A percentile compares a stretch with the other conserved stretches of the same genome.
phyloP scores from a whole-genome alignment of 192 early-diverging fungal genomes.

The Spinellus fusiger region DNA sequence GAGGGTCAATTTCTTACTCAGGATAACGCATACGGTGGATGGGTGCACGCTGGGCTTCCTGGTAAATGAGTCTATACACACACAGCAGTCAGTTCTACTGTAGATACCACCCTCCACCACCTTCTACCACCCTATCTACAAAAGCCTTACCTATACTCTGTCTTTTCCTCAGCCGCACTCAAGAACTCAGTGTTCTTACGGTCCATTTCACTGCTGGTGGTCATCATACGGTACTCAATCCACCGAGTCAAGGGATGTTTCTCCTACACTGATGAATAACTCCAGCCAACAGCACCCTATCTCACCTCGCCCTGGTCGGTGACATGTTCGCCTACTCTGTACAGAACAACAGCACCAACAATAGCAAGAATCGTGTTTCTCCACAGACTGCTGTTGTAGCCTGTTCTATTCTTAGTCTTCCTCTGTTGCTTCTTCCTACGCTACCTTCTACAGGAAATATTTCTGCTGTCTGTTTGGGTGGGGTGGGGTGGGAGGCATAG shows the following conservation, averaged over 20 bases:
- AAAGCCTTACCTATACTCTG: constrained; percentile 10
- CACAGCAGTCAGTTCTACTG: background rate
- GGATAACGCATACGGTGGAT: constrained; percentile 30
- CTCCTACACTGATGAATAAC: constrained; percentile 9
- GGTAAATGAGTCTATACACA: constrained; percentile 17
- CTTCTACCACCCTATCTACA: too few relatives aligned
- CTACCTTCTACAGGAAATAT: constrained; percentile 16
- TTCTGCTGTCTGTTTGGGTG: constrained; percentile 1
- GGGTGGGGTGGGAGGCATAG: constrained; percentile 3
- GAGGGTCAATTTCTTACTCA: constrained; percentile 20
- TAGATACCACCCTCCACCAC: background rate
- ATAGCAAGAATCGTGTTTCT: constrained; percentile 23
- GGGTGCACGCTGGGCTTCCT: constrained; percentile 26
- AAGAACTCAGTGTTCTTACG: constrained; percentile 13
- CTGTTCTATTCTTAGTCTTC: constrained; percentile 9
- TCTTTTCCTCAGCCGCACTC: constrained; percentile 4
- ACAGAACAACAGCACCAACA: constrained; percentile 21
- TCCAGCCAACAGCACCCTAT: background rate
- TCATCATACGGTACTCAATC: constrained; percentile 32
- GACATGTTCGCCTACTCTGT: constrained; percentile 24
- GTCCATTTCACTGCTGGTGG: constrained; percentile 12
- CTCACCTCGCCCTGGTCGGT: constrained; percentile 22
- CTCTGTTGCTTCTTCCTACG: too few relatives aligned
- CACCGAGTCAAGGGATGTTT: constrained; percentile 31
- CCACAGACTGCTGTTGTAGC: constrained; percentile 19